Evolutionary conservation across 2,329 filamentous ascomycete species (phyloP), one percentile per base, ranked within the genome.

Genomic region (Beauveria sp.): DNA sequence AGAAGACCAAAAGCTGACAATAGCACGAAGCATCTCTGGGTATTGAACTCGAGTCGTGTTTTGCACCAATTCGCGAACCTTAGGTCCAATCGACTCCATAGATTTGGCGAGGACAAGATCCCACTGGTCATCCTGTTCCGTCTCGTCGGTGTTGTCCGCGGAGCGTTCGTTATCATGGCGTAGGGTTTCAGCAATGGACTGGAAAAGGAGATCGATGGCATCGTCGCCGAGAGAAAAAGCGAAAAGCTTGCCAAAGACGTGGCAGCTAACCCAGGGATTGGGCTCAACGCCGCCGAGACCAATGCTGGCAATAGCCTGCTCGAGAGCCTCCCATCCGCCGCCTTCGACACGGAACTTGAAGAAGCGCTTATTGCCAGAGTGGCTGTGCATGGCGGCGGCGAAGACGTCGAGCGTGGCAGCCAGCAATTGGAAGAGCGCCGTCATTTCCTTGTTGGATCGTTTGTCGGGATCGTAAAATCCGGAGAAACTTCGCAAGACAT

Each of bases 311-410:
- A 93, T 82, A 6, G 84, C 84, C 70, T 90, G 84, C 69, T 95
- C 88, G 60, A 97, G 73, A 8, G 86, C 84, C 65, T 86, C 81
- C 88, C 91, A 96, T 3, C 93, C 92, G 62, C 88, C 89, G 24
- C 85, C 87, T 63, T 90, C 84, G 34, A 96, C 85, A 66, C 86
- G 82, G 66, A 86, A 87, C 63, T 86, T 84, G 72, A 98, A 98
- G 77, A 93, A 97, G 67, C 90, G 85, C 69, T 88, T 84, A 75
- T 98, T 99, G 22, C 93, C 93, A 52, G 88, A 82, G 73, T 98
- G 92, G 51, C 86, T 86, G 60, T 86, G 84, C 66, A 99, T 82
- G 16, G 87, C 86, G 53, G 88, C 88, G 1, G 89, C 88, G 31
- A 98, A 76, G 16, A 95, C 84, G 38, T 85, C 85, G 45, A 95